Conservation (phyloP, 768 basidiomycete genomes). For the Pulveroboletus sp. region DNA sequence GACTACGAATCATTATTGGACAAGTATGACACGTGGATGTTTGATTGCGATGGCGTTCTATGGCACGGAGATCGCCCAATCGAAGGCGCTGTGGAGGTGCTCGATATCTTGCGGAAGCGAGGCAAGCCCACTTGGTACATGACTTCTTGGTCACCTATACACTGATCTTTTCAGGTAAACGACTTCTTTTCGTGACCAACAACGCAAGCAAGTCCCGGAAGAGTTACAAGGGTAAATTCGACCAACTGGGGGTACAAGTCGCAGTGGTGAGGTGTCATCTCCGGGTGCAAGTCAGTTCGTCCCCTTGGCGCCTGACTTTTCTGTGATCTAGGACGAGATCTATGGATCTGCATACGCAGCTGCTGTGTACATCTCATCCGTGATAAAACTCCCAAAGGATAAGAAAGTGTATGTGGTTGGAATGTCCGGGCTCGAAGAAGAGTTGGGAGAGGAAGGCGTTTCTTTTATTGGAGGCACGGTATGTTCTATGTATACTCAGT, state of each 20-base stretch:
- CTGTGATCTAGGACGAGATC: constrained; percentile 78
- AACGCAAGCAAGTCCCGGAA: constrained; percentile 92
- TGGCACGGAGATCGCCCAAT: constrained; percentile 84
- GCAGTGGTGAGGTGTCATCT: constrained; percentile 60
- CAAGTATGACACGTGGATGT: constrained; percentile 90
- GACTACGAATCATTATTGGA: constrained; percentile 52
- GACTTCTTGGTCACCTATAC: constrained; percentile 3
- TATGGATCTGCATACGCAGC: constrained; percentile 92
- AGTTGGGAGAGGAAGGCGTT: constrained; percentile 86
- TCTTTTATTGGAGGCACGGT: constrained; percentile 82
- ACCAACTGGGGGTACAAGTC: constrained; percentile 82
- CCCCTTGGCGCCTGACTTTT: background rate
- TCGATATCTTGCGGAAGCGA: constrained; percentile 65
- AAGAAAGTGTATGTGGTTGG: constrained; percentile 98
- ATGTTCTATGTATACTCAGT: constrained; percentile 24
- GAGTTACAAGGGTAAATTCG: constrained; percentile 89
- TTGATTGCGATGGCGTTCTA: constrained; percentile 95
- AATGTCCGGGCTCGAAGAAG: constrained; percentile 88
- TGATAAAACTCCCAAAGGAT: constrained; percentile 83
- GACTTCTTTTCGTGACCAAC: constrained; percentile 91
- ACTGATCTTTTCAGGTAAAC: constrained; percentile 53
- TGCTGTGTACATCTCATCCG: constrained; percentile 82
- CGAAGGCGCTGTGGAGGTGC: constrained; percentile 74
- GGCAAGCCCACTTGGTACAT: constrained; percentile 47
- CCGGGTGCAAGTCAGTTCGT: background rate